A percentile compares a stretch with the other conserved stretches of the same genome.
Conservation (phyloP, 148 eudicot genomes). For the Vaccinium myrtillus region DNA sequence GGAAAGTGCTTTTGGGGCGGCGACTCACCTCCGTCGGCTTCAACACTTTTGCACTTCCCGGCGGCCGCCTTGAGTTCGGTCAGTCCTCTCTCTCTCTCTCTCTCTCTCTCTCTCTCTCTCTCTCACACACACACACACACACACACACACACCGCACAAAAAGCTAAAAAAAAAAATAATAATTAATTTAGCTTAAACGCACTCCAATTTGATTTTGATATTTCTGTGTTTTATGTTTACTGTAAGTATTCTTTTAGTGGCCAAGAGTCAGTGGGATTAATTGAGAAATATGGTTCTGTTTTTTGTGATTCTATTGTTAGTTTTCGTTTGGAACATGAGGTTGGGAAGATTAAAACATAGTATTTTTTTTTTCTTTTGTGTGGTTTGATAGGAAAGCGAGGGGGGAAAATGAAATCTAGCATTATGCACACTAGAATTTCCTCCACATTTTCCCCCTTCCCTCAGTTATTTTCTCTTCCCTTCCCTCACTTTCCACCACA, state of each 20-base stretch:
- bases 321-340: no score
- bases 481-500: no score
- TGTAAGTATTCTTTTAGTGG: not conserved
- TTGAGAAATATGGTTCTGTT: not conserved
- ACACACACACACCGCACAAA: not conserved
- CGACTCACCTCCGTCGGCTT: constrained; percentile 67
- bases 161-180: no score
- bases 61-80: constrained; percentile 95
- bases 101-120: not conserved
- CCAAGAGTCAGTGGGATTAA: not conserved
- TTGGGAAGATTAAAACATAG: no score
- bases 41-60: constrained; percentile 79
- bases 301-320: no score
- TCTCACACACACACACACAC: not conserved
- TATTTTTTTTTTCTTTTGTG: no score
- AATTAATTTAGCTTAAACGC: not conserved
- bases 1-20: constrained; percentile 64
- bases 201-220: not conserved
- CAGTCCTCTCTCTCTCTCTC: not conserved
- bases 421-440: no score
- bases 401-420: no score
- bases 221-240: not conserved
- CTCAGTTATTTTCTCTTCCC: no score
- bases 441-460: no score
- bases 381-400: no score